Evolutionary conservation across 106 monocot species (phyloP).

Genomic region (Dioscorea dumetorum): DNA sequence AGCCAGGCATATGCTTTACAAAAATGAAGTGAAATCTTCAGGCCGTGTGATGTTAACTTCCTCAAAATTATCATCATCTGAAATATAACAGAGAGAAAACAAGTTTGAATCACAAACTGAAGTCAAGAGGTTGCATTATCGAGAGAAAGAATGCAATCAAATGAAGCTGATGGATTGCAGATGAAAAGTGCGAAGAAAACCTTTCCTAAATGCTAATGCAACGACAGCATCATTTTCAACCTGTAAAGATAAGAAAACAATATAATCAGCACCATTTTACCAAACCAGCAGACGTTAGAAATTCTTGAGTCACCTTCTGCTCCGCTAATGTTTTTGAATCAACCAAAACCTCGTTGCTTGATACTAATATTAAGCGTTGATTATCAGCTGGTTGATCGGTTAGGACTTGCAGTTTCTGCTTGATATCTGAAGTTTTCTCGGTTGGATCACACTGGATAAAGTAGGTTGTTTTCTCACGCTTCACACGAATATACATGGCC

Average conservation of each 20-base stretch:
- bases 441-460: conserved; percentile 93
- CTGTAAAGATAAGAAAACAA: conserved; percentile 25
- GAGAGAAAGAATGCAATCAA: neutral
- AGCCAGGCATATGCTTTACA: conserved; percentile 8
- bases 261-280: neutral
- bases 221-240: conserved; percentile 94
- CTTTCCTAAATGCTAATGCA: conserved; percentile 68
- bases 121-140: neutral
- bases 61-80: conserved; percentile 71
- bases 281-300: neutral
- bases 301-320: conserved; percentile 54
- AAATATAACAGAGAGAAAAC: neutral
- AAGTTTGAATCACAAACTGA: neutral
- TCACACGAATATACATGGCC: conserved; percentile 98
- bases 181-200: conserved; percentile 16
- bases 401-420: conserved; percentile 72
- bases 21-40: conserved; percentile 49
- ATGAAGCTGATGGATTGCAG: neutral
- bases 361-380: conserved; percentile 57
- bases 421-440: conserved; percentile 79
- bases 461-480: conserved; percentile 87
- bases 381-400: conserved; percentile 53
- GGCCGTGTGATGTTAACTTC: conserved; percentile 47
- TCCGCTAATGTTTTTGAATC: conserved; percentile 92
- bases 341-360: conserved; percentile 64